phyloP scores from a whole-genome alignment of 148 eudicot species.

The Gaultheria prostrata region DNA sequence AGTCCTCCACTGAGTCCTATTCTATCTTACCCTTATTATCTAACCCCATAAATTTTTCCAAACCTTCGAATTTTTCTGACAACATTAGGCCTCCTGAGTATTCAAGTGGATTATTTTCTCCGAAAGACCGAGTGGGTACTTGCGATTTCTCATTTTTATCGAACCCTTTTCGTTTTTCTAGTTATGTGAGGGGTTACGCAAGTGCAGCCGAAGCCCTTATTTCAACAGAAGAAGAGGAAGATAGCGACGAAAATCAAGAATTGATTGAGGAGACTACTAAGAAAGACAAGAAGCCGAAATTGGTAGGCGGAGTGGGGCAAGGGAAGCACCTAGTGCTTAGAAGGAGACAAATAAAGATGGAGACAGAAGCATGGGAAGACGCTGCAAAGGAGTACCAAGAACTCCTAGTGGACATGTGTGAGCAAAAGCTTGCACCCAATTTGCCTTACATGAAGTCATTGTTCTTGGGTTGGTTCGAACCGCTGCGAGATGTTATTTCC shows the following conservation, averaged over 20 bases:
- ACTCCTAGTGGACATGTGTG: conserved; percentile 78
- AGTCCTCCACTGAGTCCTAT: conserved; percentile 12
- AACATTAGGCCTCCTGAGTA: conserved; percentile 4
- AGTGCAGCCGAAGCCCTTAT: conserved; percentile 61
- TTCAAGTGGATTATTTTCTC: conserved; percentile 19
- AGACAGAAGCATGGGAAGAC: conserved; percentile 90
- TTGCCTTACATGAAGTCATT: conserved; percentile 89
- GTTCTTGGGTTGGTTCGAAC: conserved; percentile 99
- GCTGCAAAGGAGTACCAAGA: conserved; percentile 91
- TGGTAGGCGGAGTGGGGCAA: conserved; percentile 51
- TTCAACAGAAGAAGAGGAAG: conserved; percentile 71
- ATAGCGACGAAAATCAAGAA: conserved; percentile 62
- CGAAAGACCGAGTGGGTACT: conserved; percentile 20
- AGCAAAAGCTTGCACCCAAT: conserved; percentile 90
- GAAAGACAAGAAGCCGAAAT: conserved; percentile 30
- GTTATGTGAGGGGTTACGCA: conserved; percentile 35
- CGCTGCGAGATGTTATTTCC: conserved; percentile 61
- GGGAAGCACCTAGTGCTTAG: conserved; percentile 53
- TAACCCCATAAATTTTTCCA: not conserved
- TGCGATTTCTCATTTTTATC: conserved; percentile 20
- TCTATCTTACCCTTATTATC: not conserved
- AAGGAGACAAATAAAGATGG: conserved; percentile 64
- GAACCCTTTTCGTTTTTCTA: conserved; percentile 28
- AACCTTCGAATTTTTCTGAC: conserved; percentile 14
- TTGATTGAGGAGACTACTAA: conserved; percentile 38